Evolutionary conservation across 805 yeast species (phyloP).

Genomic region (Saturnispora quitensis): DNA sequence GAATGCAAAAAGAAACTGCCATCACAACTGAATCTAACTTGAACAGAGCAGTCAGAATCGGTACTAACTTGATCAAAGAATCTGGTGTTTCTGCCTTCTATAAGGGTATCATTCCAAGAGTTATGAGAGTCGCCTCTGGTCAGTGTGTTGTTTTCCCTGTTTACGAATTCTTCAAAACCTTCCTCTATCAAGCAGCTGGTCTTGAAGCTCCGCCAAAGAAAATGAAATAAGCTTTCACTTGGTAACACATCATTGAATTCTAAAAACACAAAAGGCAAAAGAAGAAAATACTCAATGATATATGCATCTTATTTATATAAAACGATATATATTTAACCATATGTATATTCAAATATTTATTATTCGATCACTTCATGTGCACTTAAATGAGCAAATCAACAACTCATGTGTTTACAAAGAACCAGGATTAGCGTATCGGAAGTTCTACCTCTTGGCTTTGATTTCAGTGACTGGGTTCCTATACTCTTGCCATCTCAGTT

Average conservation of each 20-base stretch:
- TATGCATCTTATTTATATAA: neutral
- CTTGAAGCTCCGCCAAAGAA: slow-evolving; percentile 14
- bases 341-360: neutral
- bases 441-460: too few species aligned
- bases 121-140: slow-evolving; percentile 99
- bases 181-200: slow-evolving; percentile 37
- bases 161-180: slow-evolving; percentile 75
- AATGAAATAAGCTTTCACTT: slow-evolving; percentile 10
- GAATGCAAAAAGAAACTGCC: slow-evolving; percentile 86
- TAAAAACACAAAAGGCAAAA: neutral
- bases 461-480: neutral
- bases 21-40: slow-evolving; percentile 56
- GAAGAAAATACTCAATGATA: neutral
- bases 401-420: too few species aligned
- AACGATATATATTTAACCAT: neutral
- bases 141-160: slow-evolving; percentile 98
- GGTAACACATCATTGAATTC: neutral
- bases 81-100: slow-evolving; percentile 86
- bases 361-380: neutral
- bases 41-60: slow-evolving; percentile 72
- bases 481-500: neutral
- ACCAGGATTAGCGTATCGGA: too few species aligned
- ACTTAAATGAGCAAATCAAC: neutral
- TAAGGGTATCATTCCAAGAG: slow-evolving; percentile 97
- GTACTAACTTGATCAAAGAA: slow-evolving; percentile 70